Conservation (phyloP, 2,329 filamentous ascomycete genomes). For the Cercospora sp. region DNA sequence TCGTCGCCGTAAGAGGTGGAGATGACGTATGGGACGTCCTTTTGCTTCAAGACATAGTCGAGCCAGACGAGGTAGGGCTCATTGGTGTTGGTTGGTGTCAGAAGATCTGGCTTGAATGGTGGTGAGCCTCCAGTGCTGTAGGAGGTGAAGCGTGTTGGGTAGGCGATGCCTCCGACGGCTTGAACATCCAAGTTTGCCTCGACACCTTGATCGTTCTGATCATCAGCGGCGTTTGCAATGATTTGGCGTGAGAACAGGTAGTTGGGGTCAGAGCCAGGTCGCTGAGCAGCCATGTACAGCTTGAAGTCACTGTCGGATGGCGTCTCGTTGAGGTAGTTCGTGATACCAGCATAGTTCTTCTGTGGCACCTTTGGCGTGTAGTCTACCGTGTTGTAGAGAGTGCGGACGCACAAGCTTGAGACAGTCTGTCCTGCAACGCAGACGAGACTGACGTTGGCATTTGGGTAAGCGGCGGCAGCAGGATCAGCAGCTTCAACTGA, state of each 20-base stretch:
- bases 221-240: conserved; percentile 56
- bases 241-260: conserved; percentile 54
- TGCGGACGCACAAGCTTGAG: conserved; percentile 55
- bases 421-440: conserved; percentile 37
- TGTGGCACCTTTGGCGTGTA: conserved; percentile 35
- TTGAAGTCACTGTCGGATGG: conserved; percentile 25
- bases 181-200: conserved; percentile 66
- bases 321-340: conserved; percentile 52
- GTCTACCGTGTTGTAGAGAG: conserved; percentile 53
- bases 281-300: conserved; percentile 19
- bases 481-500: neutral
- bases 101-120: conserved; percentile 53
- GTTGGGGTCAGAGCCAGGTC: conserved; percentile 20
- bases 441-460: conserved; percentile 14
- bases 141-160: conserved; percentile 55
- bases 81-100: conserved; percentile 54
- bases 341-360: conserved; percentile 38
- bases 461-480: neutral
- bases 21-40: conserved; percentile 61
- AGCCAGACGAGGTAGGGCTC: conserved; percentile 68
- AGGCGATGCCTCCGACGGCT: conserved; percentile 25
- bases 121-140: conserved; percentile 59
- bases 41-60: conserved; percentile 57
- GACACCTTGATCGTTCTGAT: conserved; percentile 50
- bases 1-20: conserved; percentile 67